phyloP scores from a whole-genome alignment of 805 yeast genomes.

The Wickerhamiella australiensis region DNA sequence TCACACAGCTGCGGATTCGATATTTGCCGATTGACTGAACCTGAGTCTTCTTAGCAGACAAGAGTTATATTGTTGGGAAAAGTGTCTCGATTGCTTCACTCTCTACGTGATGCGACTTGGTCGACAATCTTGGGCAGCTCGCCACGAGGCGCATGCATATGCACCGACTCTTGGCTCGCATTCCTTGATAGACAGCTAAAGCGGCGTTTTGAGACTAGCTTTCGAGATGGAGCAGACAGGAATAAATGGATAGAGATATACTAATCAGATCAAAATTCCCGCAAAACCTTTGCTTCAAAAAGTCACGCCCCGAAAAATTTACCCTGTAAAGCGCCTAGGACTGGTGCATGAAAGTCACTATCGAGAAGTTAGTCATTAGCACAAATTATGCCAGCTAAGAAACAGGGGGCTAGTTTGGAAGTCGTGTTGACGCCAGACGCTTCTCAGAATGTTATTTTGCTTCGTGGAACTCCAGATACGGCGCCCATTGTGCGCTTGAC shows the following conservation, averaged over 20 bases:
- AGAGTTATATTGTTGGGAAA: too few relatives aligned
- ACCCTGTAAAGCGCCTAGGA: neutral
- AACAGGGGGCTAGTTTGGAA: constrained; percentile 15
- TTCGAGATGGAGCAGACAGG: too few relatives aligned
- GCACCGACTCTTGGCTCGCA: neutral
- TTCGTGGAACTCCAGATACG: constrained; percentile 66
- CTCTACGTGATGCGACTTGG: neutral
- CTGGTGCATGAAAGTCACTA: neutral
- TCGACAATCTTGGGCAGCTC: neutral
- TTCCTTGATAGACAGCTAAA: too few relatives aligned
- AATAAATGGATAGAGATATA: neutral
- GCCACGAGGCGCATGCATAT: neutral
- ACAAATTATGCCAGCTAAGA: constrained; percentile 9
- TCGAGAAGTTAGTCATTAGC: neutral
- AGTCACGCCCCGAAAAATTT: neutral
- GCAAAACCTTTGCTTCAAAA: neutral
- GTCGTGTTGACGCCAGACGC: constrained; percentile 20
- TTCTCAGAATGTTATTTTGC: constrained; percentile 47
- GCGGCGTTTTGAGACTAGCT: too few relatives aligned
- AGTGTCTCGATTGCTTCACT: too few relatives aligned
- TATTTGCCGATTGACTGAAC: too few relatives aligned
- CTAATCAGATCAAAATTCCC: too few relatives aligned
- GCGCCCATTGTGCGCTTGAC: constrained; percentile 65
- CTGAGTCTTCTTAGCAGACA: too few relatives aligned
- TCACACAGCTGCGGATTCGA: too few relatives aligned